These are phyloP conservation scores for Fusarium agapanthi DNA, from an alignment of 2,329 filamentous ascomycete species.

Conservation along the genomic window DNA sequence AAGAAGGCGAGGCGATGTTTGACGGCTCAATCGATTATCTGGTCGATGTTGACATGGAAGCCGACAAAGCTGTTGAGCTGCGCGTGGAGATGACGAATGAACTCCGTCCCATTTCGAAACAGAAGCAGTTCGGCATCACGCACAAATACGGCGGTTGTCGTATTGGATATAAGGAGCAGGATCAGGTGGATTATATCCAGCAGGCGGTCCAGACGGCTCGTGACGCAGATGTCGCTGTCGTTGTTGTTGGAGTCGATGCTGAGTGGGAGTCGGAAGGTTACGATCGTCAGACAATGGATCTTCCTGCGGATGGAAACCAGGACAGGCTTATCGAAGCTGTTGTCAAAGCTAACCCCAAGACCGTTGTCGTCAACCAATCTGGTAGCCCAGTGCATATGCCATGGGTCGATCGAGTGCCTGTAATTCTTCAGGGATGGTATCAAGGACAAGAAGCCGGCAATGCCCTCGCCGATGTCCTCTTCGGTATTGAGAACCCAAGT, in stretches of 20 bases:
- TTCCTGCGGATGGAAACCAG: slow-evolving; percentile 64
- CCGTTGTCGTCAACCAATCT: slow-evolving; percentile 69
- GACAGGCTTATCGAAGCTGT: slow-evolving; percentile 72
- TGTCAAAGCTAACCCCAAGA: slow-evolving; percentile 68
- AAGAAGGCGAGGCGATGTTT: slow-evolving; percentile 76
- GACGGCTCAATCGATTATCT: slow-evolving; percentile 72
- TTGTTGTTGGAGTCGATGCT: slow-evolving; percentile 74
- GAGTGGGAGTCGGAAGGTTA: slow-evolving; percentile 83
- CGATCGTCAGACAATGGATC: slow-evolving; percentile 75
- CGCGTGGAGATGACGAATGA: slow-evolving; percentile 62
- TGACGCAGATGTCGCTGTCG: slow-evolving; percentile 71
- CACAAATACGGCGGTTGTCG: slow-evolving; percentile 77
- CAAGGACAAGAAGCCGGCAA: slow-evolving; percentile 75
- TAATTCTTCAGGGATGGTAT: slow-evolving; percentile 66
- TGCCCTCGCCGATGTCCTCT: slow-evolving; percentile 72
- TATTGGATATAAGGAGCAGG: slow-evolving; percentile 75
- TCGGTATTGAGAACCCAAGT: slow-evolving; percentile 72
- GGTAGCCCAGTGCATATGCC: slow-evolving; percentile 63
- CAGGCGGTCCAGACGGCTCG: slow-evolving; percentile 70
- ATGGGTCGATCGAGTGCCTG: slow-evolving; percentile 71
- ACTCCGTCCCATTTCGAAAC: slow-evolving; percentile 69
- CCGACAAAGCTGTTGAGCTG: slow-evolving; percentile 67
- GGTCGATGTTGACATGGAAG: slow-evolving; percentile 67
- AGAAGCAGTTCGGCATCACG: slow-evolving; percentile 64
- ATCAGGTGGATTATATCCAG: slow-evolving; percentile 67